Conservation (phyloP, 352 stramenopile species). For the Phytophthora kernoviae region DNA sequence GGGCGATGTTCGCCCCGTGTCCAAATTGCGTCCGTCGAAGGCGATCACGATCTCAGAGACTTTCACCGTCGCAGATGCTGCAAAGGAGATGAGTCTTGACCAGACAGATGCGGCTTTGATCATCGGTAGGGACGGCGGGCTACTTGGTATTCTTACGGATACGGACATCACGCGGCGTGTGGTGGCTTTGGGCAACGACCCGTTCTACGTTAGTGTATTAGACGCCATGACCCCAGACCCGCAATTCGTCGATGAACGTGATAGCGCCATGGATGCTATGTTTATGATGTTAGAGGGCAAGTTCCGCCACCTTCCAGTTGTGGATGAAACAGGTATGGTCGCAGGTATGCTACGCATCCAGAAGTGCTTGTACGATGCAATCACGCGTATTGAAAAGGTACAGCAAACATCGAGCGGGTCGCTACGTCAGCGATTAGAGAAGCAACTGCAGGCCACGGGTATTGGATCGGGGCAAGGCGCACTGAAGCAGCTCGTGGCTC, state of each 20-base stretch:
- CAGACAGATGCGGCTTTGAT: slow-evolving; percentile 94
- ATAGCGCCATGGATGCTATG: slow-evolving; percentile 92
- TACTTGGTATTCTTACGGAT: slow-evolving; percentile 97
- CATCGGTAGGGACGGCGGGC: slow-evolving; percentile 85
- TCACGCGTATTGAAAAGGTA: slow-evolving; percentile 95
- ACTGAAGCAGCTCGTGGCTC: slow-evolving; percentile 74
- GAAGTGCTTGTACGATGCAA: slow-evolving; percentile 99
- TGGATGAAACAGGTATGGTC: slow-evolving; percentile 89
- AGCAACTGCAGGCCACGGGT: slow-evolving; percentile 68
- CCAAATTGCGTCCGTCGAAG: slow-evolving; percentile 86
- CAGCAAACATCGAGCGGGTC: slow-evolving; percentile 75
- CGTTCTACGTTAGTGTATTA: slow-evolving; percentile 81
- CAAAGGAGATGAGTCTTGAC: slow-evolving; percentile 88
- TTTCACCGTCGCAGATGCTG: slow-evolving; percentile 89
- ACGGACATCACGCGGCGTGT: slow-evolving; percentile 88
- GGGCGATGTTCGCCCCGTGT: slow-evolving; percentile 91
- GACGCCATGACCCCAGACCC: slow-evolving; percentile 89
- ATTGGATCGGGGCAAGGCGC: slow-evolving; percentile 65
- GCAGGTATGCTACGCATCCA: slow-evolving; percentile 98
- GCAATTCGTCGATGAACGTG: slow-evolving; percentile 88
- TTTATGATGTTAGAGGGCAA: slow-evolving; percentile 91
- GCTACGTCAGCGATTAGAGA: slow-evolving; percentile 78
- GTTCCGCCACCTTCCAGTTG: slow-evolving; percentile 97
- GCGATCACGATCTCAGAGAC: slow-evolving; percentile 89
- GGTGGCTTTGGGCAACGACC: slow-evolving; percentile 85